These are phyloP conservation scores for Suillus fuscotomentosus DNA, from an alignment of 768 basidiomycete species.

Conservation along the genomic window DNA sequence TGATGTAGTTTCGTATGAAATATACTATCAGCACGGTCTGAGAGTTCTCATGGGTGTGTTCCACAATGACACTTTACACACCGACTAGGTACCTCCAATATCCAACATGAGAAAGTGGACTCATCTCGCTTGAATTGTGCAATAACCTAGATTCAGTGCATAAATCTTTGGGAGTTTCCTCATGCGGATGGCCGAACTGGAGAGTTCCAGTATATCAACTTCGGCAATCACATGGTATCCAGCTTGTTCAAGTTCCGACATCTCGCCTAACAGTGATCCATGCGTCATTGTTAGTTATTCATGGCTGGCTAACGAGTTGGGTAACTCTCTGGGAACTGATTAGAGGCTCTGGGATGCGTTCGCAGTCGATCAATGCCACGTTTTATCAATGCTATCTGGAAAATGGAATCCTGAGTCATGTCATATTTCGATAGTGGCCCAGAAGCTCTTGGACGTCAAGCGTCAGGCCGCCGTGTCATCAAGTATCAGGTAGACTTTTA, in stretches of 20 bases:
- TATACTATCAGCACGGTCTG: neutral
- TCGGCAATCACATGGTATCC: neutral
- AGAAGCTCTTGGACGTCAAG: neutral
- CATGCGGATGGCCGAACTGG: neutral
- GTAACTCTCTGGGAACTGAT: conserved; percentile 26
- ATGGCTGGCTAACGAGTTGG: neutral
- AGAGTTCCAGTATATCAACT: neutral
- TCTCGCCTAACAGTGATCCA: neutral
- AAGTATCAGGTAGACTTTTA: neutral
- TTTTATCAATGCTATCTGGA: neutral
- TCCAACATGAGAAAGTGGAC: neutral
- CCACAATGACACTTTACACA: neutral
- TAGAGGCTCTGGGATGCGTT: conserved; percentile 92
- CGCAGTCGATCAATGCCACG: conserved; percentile 71
- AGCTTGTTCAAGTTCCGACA: neutral
- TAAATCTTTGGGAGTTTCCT: neutral
- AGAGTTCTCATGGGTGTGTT: neutral
- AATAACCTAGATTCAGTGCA: neutral
- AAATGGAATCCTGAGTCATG: neutral
- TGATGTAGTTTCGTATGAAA: neutral
- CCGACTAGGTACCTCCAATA: neutral
- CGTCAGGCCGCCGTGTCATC: neutral
- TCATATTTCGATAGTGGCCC: neutral
- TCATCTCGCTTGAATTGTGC: neutral
- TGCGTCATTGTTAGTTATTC: neutral